phyloP scores from a whole-genome alignment of 2,329 filamentous ascomycete genomes.

The Pseudogymnoascus sp. region DNA sequence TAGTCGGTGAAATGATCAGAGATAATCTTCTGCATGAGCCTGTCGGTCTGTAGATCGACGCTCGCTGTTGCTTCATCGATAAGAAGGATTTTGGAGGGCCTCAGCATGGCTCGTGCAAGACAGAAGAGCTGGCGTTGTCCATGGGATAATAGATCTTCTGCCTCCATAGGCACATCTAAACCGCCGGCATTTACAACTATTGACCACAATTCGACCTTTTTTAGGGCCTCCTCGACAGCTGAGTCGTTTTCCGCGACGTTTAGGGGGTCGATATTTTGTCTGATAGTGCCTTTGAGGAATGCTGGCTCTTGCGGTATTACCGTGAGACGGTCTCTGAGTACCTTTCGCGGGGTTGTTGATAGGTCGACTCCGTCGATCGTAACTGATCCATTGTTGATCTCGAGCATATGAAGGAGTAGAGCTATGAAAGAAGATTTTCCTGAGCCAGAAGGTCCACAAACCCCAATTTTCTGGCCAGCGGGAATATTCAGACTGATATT shows the following conservation, averaged over 20 bases:
- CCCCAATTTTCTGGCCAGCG: slow-evolving; percentile 38
- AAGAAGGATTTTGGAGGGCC: slow-evolving; percentile 27
- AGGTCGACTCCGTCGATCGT: slow-evolving; percentile 37
- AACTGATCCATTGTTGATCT: slow-evolving; percentile 34
- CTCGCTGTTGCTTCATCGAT: slow-evolving; percentile 26
- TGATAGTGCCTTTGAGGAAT: slow-evolving; percentile 36
- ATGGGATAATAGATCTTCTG: slow-evolving; percentile 30
- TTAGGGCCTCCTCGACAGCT: slow-evolving; percentile 34
- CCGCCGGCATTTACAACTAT: slow-evolving; percentile 31
- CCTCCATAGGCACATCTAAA: slow-evolving; percentile 29
- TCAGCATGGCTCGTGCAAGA: slow-evolving; percentile 37
- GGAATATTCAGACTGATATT: slow-evolving; percentile 63
- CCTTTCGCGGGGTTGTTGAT: slow-evolving; percentile 32
- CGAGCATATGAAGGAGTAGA: slow-evolving; percentile 39
- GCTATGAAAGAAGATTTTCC: slow-evolving; percentile 43
- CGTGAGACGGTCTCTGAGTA: slow-evolving; percentile 35
- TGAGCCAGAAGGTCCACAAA: slow-evolving; percentile 45
- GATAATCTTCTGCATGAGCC: slow-evolving; percentile 43
- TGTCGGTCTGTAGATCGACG: slow-evolving; percentile 44
- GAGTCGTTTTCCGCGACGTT: slow-evolving; percentile 27
- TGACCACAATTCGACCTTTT: slow-evolving; percentile 35
- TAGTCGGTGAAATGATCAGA: slow-evolving; percentile 39
- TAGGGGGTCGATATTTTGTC: slow-evolving; percentile 39
- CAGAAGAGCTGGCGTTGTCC: slow-evolving; percentile 41
- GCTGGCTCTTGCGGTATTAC: slow-evolving; percentile 42